phyloP scores from a whole-genome alignment of 192 early-diverging fungal species.

The Jimgerdemannia lactiflua region DNA sequence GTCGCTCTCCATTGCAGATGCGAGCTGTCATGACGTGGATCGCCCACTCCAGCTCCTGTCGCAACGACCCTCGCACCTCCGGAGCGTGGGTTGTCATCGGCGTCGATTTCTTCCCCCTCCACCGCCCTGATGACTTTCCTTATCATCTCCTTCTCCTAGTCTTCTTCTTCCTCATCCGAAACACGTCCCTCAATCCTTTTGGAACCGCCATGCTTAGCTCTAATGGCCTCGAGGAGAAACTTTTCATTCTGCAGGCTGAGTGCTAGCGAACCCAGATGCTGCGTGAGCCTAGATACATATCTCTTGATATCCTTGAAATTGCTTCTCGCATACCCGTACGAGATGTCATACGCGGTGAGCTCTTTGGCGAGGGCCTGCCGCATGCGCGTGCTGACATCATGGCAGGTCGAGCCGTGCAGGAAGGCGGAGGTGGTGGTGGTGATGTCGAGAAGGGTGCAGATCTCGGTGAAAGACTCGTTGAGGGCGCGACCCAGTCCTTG shows the following conservation, averaged over 20 bases:
- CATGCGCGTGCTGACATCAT: slow-evolving; percentile 14
- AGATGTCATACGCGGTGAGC: slow-evolving; percentile 27
- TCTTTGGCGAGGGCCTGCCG: slow-evolving; percentile 29
- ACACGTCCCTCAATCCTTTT: slow-evolving; percentile 13
- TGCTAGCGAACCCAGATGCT: slow-evolving; percentile 27
- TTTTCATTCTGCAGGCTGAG: slow-evolving; percentile 27
- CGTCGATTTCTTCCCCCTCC: not conserved
- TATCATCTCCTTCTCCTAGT: slow-evolving; percentile 1
- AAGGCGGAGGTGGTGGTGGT: slow-evolving; percentile 30
- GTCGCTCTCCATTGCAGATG: too few relatives aligned
- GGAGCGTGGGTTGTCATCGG: slow-evolving; percentile 14
- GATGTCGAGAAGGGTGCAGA: slow-evolving; percentile 24
- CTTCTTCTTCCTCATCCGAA: slow-evolving; percentile 13
- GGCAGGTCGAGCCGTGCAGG: too few relatives aligned
- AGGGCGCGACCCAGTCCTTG: slow-evolving; percentile 40
- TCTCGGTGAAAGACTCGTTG: slow-evolving; percentile 23
- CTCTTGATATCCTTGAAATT: slow-evolving; percentile 20
- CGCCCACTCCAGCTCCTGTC: slow-evolving; percentile 5
- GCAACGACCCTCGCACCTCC: not conserved
- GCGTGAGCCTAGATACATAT: slow-evolving; percentile 19
- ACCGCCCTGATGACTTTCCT: too few relatives aligned
- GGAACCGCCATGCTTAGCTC: too few relatives aligned
- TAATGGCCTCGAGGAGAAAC: not conserved
- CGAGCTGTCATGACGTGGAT: slow-evolving; percentile 11
- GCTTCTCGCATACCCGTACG: slow-evolving; percentile 25